These are phyloP conservation scores for Thraustotheca clavata DNA, from an alignment of 352 stramenopile genomes.

Conservation along the genomic window DNA sequence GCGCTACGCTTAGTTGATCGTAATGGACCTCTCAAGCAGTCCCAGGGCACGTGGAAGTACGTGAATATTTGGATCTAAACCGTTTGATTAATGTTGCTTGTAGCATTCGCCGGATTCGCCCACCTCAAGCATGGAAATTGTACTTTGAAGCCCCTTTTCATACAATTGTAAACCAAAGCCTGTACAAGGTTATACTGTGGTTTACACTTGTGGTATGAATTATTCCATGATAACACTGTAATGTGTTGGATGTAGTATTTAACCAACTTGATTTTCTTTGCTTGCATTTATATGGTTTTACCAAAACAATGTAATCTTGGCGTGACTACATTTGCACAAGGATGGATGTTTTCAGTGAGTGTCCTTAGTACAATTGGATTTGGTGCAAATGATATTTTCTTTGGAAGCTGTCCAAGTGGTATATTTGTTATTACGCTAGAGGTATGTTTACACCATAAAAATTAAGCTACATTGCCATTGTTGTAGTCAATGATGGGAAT, in stretches of 20 bases:
- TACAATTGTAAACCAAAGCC: constrained; percentile 66
- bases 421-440: constrained; percentile 85
- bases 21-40: constrained; percentile 2
- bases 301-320: constrained; percentile 50
- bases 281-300: constrained; percentile 63
- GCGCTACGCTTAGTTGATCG: background rate
- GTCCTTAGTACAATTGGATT: constrained; percentile 77
- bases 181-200: constrained; percentile 63
- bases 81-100: background rate
- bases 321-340: constrained; percentile 59
- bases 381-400: constrained; percentile 76
- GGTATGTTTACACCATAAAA: too few relatives aligned
- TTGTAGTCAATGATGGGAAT: constrained; percentile 87
- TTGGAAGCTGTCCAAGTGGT: constrained; percentile 88
- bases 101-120: constrained; percentile 70
- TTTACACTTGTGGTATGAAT: constrained; percentile 30
- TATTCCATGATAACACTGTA: background rate
- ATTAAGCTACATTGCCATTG: too few relatives aligned
- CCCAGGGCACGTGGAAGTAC: constrained; percentile 20
- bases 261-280: constrained; percentile 52
- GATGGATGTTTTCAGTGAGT: constrained; percentile 74
- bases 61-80: background rate
- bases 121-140: constrained; percentile 72
- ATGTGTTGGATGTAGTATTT: constrained; percentile 78
- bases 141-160: constrained; percentile 82